Evolutionary conservation across 2,329 filamentous ascomycete genomes (phyloP).

Genomic region (Colletotrichum truncatum): DNA sequence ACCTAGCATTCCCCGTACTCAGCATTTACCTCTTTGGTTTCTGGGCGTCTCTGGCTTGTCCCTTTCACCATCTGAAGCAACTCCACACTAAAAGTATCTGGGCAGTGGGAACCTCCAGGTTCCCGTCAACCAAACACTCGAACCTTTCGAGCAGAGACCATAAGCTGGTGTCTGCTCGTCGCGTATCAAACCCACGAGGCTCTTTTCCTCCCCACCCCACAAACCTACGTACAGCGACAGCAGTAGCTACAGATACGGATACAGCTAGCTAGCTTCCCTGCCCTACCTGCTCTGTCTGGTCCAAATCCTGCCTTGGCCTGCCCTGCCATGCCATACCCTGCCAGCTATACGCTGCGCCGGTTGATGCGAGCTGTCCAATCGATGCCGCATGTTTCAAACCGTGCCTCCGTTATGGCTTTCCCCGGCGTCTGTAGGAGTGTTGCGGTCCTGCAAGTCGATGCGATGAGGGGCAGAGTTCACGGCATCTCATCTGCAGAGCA

Average conservation of each 20-base stretch:
- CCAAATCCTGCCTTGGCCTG: neutral
- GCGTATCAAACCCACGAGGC: conserved; percentile 19
- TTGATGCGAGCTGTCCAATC: conserved; percentile 6
- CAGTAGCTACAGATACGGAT: neutral
- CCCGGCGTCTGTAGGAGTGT: neutral
- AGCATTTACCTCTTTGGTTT: neutral
- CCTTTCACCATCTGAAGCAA: conserved; percentile 25
- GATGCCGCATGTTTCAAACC: conserved; percentile 19
- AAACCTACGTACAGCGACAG: neutral
- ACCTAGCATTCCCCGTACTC: conserved; percentile 16
- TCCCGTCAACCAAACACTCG: conserved; percentile 7
- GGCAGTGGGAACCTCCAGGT: conserved; percentile 4
- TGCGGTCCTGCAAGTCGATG: conserved; percentile 5
- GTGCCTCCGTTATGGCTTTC: conserved; percentile 10
- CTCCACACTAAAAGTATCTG: neutral
- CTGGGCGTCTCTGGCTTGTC: conserved; percentile 10
- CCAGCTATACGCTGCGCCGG: neutral
- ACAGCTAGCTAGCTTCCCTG: neutral
- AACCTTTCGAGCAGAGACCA: conserved; percentile 12
- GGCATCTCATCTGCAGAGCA: neutral
- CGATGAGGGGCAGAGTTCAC: conserved; percentile 7
- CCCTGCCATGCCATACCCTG: neutral
- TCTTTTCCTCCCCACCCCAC: neutral
- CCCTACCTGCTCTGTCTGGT: neutral
- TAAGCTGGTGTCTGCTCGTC: neutral